Percentiles rank a stretch among this genome's conserved stretches.
Evolutionary conservation across 2,329 filamentous ascomycete species (phyloP).

Genomic region (Neofusicoccum umdonicola): DNA sequence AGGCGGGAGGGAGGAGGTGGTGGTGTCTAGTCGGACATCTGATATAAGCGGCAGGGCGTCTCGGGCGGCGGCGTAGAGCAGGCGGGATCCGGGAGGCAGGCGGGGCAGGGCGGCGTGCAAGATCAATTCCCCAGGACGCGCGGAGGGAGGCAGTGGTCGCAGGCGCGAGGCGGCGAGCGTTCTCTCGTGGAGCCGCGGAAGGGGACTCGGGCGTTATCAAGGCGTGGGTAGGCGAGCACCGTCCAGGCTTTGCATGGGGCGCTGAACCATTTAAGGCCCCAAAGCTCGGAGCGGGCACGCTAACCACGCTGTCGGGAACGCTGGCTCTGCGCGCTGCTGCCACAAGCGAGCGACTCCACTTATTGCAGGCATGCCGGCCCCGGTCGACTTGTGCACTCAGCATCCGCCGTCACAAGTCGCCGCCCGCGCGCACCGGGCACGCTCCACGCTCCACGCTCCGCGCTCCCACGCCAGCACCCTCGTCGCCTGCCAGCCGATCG

Average conservation of each 20-base stretch:
- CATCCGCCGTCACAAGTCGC: conserved; percentile 11
- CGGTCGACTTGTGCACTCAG: conserved; percentile 14
- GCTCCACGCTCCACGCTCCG: too few species aligned
- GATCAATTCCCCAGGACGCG: neutral
- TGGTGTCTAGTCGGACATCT: neutral
- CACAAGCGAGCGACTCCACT: conserved; percentile 16
- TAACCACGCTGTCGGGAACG: conserved; percentile 16
- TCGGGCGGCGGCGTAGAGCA: neutral
- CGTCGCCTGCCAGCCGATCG: neutral
- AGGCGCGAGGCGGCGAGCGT: neutral
- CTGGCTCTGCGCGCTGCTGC: neutral
- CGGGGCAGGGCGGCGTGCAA: neutral
- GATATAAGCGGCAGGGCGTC: neutral
- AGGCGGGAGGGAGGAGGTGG: neutral
- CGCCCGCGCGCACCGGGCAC: neutral
- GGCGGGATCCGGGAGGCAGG: neutral
- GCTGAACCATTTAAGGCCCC: conserved; percentile 14
- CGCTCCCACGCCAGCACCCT: too few species aligned
- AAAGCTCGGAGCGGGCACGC: conserved; percentile 16
- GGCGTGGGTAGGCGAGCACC: conserved; percentile 9
- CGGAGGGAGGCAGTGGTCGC: too few species aligned
- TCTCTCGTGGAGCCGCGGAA: neutral
- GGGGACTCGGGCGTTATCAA: conserved; percentile 8
- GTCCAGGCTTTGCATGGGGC: conserved; percentile 4
- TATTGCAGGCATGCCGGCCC: conserved; percentile 13